A percentile compares a stretch with the other conserved stretches of the same genome.
Evolutionary conservation across 2,329 filamentous ascomycete species (phyloP).

Genomic region (Rhynchosporium secalis): DNA sequence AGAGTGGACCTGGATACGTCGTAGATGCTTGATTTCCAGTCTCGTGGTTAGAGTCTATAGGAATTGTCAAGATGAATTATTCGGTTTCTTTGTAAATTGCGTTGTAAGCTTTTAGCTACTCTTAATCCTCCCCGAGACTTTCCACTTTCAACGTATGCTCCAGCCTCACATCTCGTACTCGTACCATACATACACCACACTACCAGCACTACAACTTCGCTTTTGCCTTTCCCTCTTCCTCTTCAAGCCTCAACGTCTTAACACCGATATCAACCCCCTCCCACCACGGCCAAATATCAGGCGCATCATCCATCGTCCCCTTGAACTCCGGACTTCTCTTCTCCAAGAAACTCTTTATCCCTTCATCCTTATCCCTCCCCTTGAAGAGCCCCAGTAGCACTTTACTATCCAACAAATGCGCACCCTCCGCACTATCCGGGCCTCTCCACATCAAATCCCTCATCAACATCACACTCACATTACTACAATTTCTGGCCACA

Average conservation of each 20-base stretch:
- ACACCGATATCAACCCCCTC: slow-evolving; percentile 47
- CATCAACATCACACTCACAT: slow-evolving; percentile 65
- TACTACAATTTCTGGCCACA: slow-evolving; percentile 65
- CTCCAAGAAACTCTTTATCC: slow-evolving; percentile 59
- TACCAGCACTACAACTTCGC: slow-evolving; percentile 23
- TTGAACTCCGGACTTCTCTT: slow-evolving; percentile 58
- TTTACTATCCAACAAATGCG: slow-evolving; percentile 68
- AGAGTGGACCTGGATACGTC: too few species aligned
- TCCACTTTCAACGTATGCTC: too few species aligned
- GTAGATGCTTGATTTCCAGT: too few species aligned
- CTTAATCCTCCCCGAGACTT: too few species aligned
- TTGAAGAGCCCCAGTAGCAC: slow-evolving; percentile 62
- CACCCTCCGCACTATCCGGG: slow-evolving; percentile 61
- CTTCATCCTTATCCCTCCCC: slow-evolving; percentile 58
- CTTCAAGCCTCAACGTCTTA: slow-evolving; percentile 28
- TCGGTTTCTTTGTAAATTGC: too few species aligned
- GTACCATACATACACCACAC: too few species aligned
- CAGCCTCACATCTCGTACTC: too few species aligned
- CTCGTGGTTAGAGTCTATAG: too few species aligned
- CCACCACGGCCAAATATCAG: slow-evolving; percentile 62
- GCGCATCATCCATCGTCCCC: slow-evolving; percentile 56
- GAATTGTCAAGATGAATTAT: too few species aligned
- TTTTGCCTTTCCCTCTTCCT: slow-evolving; percentile 2
- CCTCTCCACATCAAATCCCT: slow-evolving; percentile 68
- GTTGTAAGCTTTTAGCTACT: too few species aligned